phyloP scores from a whole-genome alignment of 345 rosid genomes.

The Sisymbrium irio region DNA sequence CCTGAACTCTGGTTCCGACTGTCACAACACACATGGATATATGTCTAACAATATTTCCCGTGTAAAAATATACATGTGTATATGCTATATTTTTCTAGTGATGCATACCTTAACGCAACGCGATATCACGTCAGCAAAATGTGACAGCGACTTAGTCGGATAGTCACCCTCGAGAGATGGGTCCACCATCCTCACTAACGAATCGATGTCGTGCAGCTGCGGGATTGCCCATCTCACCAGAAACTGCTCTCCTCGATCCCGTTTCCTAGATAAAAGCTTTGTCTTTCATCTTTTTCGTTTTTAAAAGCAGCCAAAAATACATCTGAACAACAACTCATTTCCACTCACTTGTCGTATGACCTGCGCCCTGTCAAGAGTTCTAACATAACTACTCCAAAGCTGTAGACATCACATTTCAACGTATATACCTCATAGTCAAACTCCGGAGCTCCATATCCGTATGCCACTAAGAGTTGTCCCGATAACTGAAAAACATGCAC shows the following conservation, averaged over 20 bases:
- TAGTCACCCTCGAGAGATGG: not conserved
- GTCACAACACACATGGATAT: not conserved
- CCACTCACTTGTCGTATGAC: not conserved
- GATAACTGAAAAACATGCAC: not conserved
- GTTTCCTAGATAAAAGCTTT: not conserved
- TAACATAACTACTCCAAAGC: not conserved
- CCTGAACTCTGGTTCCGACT: not conserved
- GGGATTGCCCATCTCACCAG: not conserved
- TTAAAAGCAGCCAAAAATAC: not conserved
- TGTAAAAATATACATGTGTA: not conserved
- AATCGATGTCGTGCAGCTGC: not conserved
- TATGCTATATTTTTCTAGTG: not conserved
- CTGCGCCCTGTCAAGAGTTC: not conserved
- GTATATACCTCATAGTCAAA: not conserved
- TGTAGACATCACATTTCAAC: not conserved
- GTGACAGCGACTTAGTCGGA: not conserved
- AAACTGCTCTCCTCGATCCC: not conserved
- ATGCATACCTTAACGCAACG: not conserved
- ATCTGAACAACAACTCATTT: not conserved
- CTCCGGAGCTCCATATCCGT: not conserved
- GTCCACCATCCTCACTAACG: not conserved
- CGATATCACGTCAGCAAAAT: not conserved
- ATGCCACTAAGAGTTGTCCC: not conserved
- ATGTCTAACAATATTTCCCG: too few species aligned
- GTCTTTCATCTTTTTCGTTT: not conserved